These are phyloP conservation scores for Rhodotorula babjevae DNA, from an alignment of 768 basidiomycete genomes.

Conservation along the genomic window DNA sequence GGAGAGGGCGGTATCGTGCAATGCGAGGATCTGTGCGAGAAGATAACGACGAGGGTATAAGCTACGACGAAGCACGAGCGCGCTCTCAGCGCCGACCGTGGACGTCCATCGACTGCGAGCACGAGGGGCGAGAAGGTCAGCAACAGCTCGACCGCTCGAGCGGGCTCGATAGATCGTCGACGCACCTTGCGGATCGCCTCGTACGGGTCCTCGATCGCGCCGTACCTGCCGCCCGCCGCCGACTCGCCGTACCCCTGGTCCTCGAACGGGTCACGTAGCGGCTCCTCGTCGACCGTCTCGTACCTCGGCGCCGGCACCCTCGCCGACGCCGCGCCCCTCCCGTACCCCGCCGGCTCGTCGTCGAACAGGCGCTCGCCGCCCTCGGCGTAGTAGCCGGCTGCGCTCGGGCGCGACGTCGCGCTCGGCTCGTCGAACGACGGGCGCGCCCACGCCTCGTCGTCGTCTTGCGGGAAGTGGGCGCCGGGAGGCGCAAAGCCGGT, in stretches of 20 bases:
- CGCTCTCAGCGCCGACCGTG: background rate
- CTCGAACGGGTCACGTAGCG: conserved; percentile 20
- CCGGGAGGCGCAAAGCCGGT: conserved; percentile 20
- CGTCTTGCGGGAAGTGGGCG: conserved; percentile 21
- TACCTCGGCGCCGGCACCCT: background rate
- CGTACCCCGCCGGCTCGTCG: conserved; percentile 10
- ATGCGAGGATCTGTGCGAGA: no score
- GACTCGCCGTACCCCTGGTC: background rate
- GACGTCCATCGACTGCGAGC: conserved; percentile 5
- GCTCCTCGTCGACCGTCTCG: background rate
- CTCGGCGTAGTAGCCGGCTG: conserved; percentile 7
- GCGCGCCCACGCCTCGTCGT: conserved; percentile 22
- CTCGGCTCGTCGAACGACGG: conserved; percentile 8
- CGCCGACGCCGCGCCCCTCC: background rate
- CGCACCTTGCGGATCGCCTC: conserved; percentile 32
- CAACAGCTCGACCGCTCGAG: background rate
- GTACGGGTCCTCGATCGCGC: conserved; percentile 13
- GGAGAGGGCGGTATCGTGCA: no score
- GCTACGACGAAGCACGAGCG: background rate
- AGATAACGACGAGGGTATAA: background rate
- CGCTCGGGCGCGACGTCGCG: conserved; percentile 1
- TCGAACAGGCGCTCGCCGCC: conserved; percentile 17
- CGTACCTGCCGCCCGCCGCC: background rate
- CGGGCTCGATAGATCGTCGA: no score
- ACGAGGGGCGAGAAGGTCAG: background rate